Base-by-base conservation (phyloP, 805 yeast species). In the Ogataea chonburiensis region DNA sequence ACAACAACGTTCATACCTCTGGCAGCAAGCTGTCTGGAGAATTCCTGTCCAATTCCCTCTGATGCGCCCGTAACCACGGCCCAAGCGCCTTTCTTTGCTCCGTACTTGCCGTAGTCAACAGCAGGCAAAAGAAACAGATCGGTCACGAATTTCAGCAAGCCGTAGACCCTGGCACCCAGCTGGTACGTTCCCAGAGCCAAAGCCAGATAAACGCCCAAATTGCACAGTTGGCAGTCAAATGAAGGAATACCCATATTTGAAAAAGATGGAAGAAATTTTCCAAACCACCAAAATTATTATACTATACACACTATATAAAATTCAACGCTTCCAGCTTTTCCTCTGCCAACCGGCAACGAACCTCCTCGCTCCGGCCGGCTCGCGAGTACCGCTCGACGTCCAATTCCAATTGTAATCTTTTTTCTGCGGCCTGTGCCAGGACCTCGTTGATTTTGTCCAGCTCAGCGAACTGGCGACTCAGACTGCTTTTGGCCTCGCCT, bases 61-160 rank as follows among this genome's bases (percentile, higher is more conserved):
- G 97, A 86, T 3, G 97, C 94, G 40, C 98, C 98, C 5, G 98
- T 93, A 12, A 93, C 75, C 20, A 93, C 84, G n/a, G 97, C 96
- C 91, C 96, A 93, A 25, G 75, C 69, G 17, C 82, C 83, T 33
- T 64, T 62, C 42, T 69, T 68, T 17, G 91, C 82, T n/a, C 96
- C 96, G 55, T 88, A 88, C 56, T 77, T 79, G 26, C 59, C 53
- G 53, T 72, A 81, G 53, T 69, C 60, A 31, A 70, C 77, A 6
- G 79, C 64, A 20, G 91, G 87, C 21, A 82, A 66, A 17, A 86
- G 41, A 53, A 77, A 82, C 32, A 81, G 59, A 45, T 84, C 89
- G 14, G 68, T 49, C n/a, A 85, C 24, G 43, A 85, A 52, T 2
- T 87, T 61, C 5, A 58, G 43, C 33, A 73, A 65, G 42, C 81